phyloP scores from a whole-genome alignment of 371 early-diverging fungal species.

The Mortierella sp. region DNA sequence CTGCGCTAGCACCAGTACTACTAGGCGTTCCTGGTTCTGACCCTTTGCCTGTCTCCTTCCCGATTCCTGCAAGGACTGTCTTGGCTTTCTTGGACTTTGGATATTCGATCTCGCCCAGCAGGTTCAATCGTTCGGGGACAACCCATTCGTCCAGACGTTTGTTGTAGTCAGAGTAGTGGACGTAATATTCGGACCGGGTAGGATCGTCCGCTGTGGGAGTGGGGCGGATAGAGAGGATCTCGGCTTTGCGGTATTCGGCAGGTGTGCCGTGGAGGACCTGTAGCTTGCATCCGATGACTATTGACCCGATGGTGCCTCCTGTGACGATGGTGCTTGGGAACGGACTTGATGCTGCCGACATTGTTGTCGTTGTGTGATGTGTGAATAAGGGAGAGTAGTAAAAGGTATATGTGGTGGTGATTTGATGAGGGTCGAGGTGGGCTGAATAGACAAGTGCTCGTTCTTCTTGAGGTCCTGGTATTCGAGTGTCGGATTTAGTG shows the following conservation, averaged over 20 bases:
- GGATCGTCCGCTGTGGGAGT: conserved; percentile 55
- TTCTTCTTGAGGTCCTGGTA: neutral
- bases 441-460: neutral
- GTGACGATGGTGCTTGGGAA: conserved; percentile 45
- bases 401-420: neutral
- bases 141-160: conserved; percentile 99
- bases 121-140: conserved; percentile 74
- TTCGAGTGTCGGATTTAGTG: neutral
- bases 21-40: conserved; percentile 50
- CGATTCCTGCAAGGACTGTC: conserved; percentile 40
- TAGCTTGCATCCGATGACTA: conserved; percentile 57
- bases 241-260: conserved; percentile 85
- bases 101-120: conserved; percentile 80
- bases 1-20: neutral
- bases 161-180: conserved; percentile 99
- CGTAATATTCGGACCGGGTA: conserved; percentile 87
- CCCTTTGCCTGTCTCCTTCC: conserved; percentile 62
- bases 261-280: conserved; percentile 53
- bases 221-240: conserved; percentile 90
- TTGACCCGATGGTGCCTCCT: conserved; percentile 52
- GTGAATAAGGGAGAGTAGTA: neutral
- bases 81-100: conserved; percentile 77
- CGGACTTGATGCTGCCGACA: conserved; percentile 50
- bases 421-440: neutral
- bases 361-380: conserved; percentile 2